Percentiles rank a stretch among this genome's conserved stretches.
These are phyloP conservation scores for Areca catechu DNA, from an alignment of 176 grass and related monocot species.

Conservation along the genomic window DNA sequence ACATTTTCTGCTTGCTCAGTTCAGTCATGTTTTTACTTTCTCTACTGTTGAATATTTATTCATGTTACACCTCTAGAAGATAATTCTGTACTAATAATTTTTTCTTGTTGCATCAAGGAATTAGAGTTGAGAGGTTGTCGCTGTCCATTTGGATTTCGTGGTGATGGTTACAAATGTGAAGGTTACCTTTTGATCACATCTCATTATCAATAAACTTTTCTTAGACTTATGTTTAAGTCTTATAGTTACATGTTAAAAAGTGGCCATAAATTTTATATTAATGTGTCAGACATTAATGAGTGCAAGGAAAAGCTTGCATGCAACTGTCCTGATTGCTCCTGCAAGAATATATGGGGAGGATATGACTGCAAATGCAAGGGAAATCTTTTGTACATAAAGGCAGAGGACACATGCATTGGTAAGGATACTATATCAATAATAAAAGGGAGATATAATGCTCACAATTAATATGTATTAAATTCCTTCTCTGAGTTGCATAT, in stretches of 20 bases:
- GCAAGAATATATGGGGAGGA: slow-evolving; percentile 67
- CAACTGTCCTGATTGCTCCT: slow-evolving; percentile 59
- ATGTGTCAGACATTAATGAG: slow-evolving; percentile 59
- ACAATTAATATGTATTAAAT: too few species aligned
- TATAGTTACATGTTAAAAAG: not conserved
- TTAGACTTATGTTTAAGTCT: too few species aligned
- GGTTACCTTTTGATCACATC: slow-evolving; percentile 20
- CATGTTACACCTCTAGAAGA: too few species aligned
- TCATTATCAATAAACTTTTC: too few species aligned
- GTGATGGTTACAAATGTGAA: slow-evolving; percentile 55
- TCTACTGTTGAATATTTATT: not conserved
- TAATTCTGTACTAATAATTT: not conserved
- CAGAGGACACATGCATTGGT: slow-evolving; percentile 83
- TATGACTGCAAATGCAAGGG: slow-evolving; percentile 77
- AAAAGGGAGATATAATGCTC: too few species aligned
- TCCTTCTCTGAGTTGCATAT: too few species aligned
- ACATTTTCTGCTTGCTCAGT: slow-evolving; percentile 81
- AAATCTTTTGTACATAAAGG: slow-evolving; percentile 48
- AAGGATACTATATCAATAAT: not conserved
- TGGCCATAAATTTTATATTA: not conserved
- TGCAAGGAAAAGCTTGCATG: slow-evolving; percentile 71
- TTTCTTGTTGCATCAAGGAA: slow-evolving; percentile 23
- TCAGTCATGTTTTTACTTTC: not conserved
- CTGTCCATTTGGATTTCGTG: slow-evolving; percentile 64
- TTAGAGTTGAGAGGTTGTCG: slow-evolving; percentile 45